These are phyloP conservation scores for Globisporangium sylvaticum DNA, from an alignment of 352 stramenopile genomes.

Conservation along the genomic window DNA sequence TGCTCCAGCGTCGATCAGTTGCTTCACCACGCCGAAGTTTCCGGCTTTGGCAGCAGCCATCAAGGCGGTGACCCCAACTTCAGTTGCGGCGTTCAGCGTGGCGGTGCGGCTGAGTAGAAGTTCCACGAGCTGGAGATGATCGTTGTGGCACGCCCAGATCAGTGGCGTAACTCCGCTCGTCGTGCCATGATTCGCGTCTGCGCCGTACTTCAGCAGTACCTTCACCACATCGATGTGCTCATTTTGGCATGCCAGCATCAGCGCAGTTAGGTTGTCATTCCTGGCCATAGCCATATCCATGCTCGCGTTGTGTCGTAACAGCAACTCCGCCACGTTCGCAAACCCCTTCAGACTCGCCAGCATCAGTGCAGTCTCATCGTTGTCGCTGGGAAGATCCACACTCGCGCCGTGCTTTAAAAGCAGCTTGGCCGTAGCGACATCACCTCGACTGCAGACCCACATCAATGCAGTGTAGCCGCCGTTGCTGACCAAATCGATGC, in stretches of 20 bases:
- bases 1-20: not conserved
- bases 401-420: not conserved
- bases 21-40: not conserved
- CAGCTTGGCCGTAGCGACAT: not conserved
- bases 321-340: not conserved
- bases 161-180: not conserved
- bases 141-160: not conserved
- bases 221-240: not conserved
- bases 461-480: not conserved
- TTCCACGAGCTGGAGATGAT: not conserved
- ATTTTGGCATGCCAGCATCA: not conserved
- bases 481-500: not conserved
- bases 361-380: conserved; percentile 4
- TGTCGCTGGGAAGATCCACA: not conserved
- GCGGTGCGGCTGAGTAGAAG: not conserved
- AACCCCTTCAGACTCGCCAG: not conserved
- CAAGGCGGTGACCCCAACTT: not conserved
- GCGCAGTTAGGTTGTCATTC: not conserved
- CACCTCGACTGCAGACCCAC: not conserved
- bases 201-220: not conserved
- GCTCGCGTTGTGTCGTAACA: not conserved
- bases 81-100: not conserved
- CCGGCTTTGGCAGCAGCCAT: not conserved
- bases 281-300: not conserved
- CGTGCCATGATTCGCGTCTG: not conserved